Evolutionary conservation across 306 rosid species (phyloP), one percentile per base, ranked within the genome.

Genomic region (Rosa chinensis): DNA sequence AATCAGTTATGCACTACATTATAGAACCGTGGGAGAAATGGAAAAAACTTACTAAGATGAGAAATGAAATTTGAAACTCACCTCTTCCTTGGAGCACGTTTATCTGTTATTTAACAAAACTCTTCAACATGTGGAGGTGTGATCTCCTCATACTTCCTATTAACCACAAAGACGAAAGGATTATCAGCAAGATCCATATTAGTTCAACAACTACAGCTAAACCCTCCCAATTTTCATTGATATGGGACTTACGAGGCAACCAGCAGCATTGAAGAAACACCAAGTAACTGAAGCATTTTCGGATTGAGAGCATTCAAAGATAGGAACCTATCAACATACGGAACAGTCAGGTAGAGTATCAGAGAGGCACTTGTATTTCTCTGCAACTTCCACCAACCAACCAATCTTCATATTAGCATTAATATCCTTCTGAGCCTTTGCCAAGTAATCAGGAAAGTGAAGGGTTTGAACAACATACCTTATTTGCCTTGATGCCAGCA

Each of bases 331-430:
- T 95, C 98, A 0, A 95, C 77, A 45, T 89, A 93, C 0, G 89
- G 71, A 58, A 93, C 83, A 4, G 85, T 77, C 43, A 93, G 89
- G 81, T 79, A 91, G 23, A 44, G 99, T 88, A 28, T 95, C 99
- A 0, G 99, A 80, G 55, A 87, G 86, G 44, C 93, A 94, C 61
- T 88, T 89, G 64, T 91, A 90, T 39, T 95, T 96, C 72, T 95
- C 99, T 0, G 99, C 92, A 79, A 95, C 98, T 59, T 93, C 96
- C 17, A 95, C 94, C 76, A 95, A 83, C 99, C 98, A 95, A 82
- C 93, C n/a, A n/a, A n/a, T n/a, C n/a, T n/a, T 87, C 98, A 95
- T 92, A 64, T 80, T 86, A 3, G 92, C 85, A 84, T 84, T 87
- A 39, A 95, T 25, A 55, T 92, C 97, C 18, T 52, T 88, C 89